Evolutionary conservation across 2,329 filamentous ascomycete genomes (phyloP).

Genomic region (Fusarium temperatum): DNA sequence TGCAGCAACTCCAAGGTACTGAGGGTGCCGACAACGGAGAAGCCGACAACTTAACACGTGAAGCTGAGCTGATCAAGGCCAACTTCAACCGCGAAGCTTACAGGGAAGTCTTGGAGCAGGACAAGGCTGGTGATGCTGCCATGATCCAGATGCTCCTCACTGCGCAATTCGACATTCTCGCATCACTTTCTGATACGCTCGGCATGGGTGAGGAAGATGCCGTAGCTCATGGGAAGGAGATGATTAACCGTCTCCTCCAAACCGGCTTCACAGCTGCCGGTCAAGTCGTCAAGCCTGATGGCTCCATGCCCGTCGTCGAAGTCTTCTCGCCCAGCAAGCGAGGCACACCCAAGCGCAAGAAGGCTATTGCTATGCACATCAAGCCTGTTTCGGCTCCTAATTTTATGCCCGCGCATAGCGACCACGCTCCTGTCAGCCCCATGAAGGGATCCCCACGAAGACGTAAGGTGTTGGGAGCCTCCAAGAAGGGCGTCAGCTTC

Average conservation of each 20-base stretch:
- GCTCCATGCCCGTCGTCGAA: slow-evolving; percentile 68
- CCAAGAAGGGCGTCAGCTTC: slow-evolving; percentile 78
- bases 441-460: slow-evolving; percentile 83
- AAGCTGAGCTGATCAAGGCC: slow-evolving; percentile 85
- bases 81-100: slow-evolving; percentile 85
- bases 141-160: slow-evolving; percentile 85
- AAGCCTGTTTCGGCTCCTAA: slow-evolving; percentile 58
- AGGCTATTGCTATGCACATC: slow-evolving; percentile 52
- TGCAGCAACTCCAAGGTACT: slow-evolving; percentile 77
- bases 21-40: slow-evolving; percentile 64
- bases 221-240: slow-evolving; percentile 77
- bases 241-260: slow-evolving; percentile 81
- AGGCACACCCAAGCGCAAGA: slow-evolving; percentile 82
- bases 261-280: slow-evolving; percentile 78
- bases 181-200: slow-evolving; percentile 83
- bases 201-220: slow-evolving; percentile 86
- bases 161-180: slow-evolving; percentile 90
- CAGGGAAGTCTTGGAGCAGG: slow-evolving; percentile 80
- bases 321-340: slow-evolving; percentile 74
- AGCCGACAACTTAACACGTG: slow-evolving; percentile 75
- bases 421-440: slow-evolving; percentile 56
- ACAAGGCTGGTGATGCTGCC: slow-evolving; percentile 80
- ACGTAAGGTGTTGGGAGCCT: slow-evolving; percentile 69
- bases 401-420: slow-evolving; percentile 48
- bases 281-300: slow-evolving; percentile 91